phyloP scores from a whole-genome alignment of 192 early-diverging fungal genomes.

The Physocladia obscura region DNA sequence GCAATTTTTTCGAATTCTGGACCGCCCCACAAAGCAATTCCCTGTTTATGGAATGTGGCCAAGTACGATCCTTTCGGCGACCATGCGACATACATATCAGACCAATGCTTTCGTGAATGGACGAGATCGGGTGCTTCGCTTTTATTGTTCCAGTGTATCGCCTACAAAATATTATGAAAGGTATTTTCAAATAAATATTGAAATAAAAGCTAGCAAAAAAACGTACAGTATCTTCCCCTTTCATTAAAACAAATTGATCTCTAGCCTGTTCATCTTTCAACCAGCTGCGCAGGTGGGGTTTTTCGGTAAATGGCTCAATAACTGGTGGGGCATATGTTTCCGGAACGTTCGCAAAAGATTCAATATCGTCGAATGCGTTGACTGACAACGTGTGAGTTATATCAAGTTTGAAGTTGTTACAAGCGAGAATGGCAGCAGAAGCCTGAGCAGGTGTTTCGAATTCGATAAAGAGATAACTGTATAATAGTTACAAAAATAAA shows the following conservation, averaged over 20 bases:
- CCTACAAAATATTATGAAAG: too few relatives aligned
- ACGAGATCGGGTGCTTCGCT: constrained; percentile 76
- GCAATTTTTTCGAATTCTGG: constrained; percentile 85
- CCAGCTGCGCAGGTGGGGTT: constrained; percentile 90
- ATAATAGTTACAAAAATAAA: not conserved
- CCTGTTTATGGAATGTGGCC: constrained; percentile 89
- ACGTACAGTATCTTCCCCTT: constrained; percentile 70
- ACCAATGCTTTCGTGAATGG: constrained; percentile 83
- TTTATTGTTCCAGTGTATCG: constrained; percentile 89
- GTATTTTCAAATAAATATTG: too few relatives aligned
- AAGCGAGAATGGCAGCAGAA: constrained; percentile 67
- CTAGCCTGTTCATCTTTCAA: constrained; percentile 78
- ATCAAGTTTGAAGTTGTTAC: constrained; percentile 79
- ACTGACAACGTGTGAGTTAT: constrained; percentile 77
- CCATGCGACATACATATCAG: constrained; percentile 91
- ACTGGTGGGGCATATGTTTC: constrained; percentile 76
- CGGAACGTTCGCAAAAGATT: constrained; percentile 70
- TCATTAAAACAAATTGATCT: constrained; percentile 90
- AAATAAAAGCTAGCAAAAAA: not conserved
- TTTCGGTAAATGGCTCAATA: constrained; percentile 64
- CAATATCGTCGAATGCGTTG: constrained; percentile 91
- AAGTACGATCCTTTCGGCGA: constrained; percentile 93
- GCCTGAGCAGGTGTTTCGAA: constrained; percentile 87
- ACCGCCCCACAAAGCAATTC: constrained; percentile 96
- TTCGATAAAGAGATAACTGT: constrained; percentile 88